phyloP scores from a whole-genome alignment of 1,284 basidiomycete genomes.

The Leccinum fuscescens region DNA sequence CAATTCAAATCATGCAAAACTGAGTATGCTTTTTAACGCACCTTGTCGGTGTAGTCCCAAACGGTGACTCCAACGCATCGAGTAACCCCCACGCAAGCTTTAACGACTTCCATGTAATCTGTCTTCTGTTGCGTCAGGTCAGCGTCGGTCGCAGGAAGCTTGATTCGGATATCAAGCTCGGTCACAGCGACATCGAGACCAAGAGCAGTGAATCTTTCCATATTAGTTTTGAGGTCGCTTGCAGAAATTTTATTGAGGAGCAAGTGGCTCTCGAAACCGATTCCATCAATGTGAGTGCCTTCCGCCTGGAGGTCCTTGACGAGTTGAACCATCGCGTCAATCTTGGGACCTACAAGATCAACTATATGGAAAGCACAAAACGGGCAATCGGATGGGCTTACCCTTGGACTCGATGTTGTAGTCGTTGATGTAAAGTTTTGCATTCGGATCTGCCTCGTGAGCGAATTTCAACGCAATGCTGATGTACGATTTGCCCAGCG shows the following conservation, averaged over 20 bases:
- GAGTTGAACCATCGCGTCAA: conserved; percentile 23
- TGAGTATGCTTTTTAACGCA: neutral
- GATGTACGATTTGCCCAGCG: conserved; percentile 16
- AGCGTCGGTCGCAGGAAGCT: conserved; percentile 46
- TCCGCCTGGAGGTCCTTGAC: conserved; percentile 15
- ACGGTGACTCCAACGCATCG: conserved; percentile 20
- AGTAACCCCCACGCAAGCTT: conserved; percentile 13
- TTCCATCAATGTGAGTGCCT: conserved; percentile 15
- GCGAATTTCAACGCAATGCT: conserved; percentile 16
- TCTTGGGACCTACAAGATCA: conserved; percentile 14
- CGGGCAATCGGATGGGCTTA: neutral
- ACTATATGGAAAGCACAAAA: neutral
- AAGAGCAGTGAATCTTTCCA: conserved; percentile 46
- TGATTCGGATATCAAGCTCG: conserved; percentile 55
- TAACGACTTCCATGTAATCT: conserved; percentile 16
- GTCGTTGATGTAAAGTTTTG: conserved; percentile 23
- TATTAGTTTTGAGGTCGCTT: conserved; percentile 37
- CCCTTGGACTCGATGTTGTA: conserved; percentile 20
- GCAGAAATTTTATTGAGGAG: conserved; percentile 47
- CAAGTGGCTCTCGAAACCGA: conserved; percentile 40
- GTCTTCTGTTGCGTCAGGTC: conserved; percentile 47
- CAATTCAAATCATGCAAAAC: neutral
- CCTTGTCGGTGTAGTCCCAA: conserved; percentile 23
- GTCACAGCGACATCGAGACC: conserved; percentile 57
- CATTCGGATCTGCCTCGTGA: conserved; percentile 16